phyloP scores from a whole-genome alignment of 345 rosid species.

The Anastatica hierochuntica region DNA sequence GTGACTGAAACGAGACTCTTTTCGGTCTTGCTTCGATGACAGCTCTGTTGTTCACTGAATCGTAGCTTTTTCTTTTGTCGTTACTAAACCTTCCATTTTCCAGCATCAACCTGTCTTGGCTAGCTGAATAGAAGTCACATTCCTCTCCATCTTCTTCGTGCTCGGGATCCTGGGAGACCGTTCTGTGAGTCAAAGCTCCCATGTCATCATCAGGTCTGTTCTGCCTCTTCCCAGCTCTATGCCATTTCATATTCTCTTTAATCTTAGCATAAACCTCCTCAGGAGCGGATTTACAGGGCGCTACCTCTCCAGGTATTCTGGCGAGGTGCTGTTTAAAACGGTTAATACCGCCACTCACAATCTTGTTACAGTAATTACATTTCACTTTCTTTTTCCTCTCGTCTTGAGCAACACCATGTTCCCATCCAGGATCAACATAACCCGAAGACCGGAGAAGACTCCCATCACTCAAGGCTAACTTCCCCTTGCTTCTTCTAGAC shows the following conservation, averaged over 20 bases:
- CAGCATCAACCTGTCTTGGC: conserved; percentile 30
- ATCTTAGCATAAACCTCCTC: conserved; percentile 66
- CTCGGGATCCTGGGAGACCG: conserved; percentile 42
- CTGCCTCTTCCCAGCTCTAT: conserved; percentile 57
- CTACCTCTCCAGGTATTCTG: conserved; percentile 77
- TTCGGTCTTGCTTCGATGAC: conserved; percentile 39
- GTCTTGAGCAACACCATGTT: conserved; percentile 69
- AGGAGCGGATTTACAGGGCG: conserved; percentile 56
- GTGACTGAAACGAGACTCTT: conserved; percentile 32
- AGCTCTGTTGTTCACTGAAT: conserved; percentile 31
- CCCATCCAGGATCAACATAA: conserved; percentile 81
- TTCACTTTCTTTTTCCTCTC: conserved; percentile 69
- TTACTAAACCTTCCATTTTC: conserved; percentile 42
- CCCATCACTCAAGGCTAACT: conserved; percentile 34
- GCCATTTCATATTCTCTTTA: conserved; percentile 78
- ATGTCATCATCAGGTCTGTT: conserved; percentile 40
- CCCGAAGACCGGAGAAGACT: conserved; percentile 61
- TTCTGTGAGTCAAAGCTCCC: conserved; percentile 33
- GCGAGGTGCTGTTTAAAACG: conserved; percentile 79
- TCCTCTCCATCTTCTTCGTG: conserved; percentile 23
- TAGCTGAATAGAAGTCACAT: conserved; percentile 25
- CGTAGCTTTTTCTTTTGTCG: conserved; percentile 34
- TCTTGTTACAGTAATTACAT: conserved; percentile 65
- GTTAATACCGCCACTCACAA: conserved; percentile 69
- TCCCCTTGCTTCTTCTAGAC: conserved; percentile 46